Evolutionary conservation across 139 green algal genomes (phyloP).

Genomic region (Tetradesmus obliquus): DNA sequence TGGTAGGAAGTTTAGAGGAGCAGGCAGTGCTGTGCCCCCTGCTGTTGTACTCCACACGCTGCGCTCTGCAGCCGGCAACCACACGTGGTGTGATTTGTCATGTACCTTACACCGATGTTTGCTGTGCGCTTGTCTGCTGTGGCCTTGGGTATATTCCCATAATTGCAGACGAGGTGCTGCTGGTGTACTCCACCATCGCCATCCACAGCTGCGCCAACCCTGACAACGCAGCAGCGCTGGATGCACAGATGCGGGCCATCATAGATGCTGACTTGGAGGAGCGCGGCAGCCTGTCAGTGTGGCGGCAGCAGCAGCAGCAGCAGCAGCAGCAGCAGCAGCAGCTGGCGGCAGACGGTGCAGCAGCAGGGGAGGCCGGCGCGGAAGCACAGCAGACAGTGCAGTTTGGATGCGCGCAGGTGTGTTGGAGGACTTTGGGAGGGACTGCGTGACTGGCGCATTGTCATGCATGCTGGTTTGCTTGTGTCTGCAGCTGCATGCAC

Average conservation of each 20-base stretch:
- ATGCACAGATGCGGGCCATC: constrained; percentile 20
- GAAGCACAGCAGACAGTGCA: neutral
- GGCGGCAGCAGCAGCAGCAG: constrained; percentile 36
- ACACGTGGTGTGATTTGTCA: neutral
- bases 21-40: no score
- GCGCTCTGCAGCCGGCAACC: no score
- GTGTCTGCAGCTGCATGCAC: neutral
- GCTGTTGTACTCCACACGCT: no score
- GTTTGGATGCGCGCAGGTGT: constrained; percentile 47
- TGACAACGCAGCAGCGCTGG: constrained; percentile 21
- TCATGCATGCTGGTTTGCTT: neutral
- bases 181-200: constrained; percentile 33
- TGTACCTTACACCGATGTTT: neutral
- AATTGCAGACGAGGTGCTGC: constrained; percentile 15
- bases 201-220: constrained; percentile 24
- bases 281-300: neutral
- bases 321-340: neutral
- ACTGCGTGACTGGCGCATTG: no score
- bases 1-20: no score
- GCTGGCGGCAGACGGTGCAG: constrained; percentile 8
- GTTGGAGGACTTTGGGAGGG: no score
- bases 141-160: no score
- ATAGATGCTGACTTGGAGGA: constrained; percentile 2
- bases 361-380: neutral
- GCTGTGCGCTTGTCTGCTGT: neutral